Evolutionary conservation across 208 protist species (phyloP).

Genomic region (Trypanosoma brucei): DNA sequence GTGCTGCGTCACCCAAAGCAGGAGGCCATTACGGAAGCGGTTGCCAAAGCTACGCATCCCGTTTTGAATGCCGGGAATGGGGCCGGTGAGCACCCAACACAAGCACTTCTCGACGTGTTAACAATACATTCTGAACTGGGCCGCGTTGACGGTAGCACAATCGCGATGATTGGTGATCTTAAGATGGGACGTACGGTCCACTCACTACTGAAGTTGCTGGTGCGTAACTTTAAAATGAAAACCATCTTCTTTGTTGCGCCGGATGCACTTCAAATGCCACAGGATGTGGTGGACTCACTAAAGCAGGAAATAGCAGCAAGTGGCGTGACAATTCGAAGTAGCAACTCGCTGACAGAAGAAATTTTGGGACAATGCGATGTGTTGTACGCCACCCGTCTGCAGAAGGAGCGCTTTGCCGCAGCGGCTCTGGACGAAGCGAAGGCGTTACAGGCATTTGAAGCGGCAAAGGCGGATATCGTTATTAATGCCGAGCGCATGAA

Average conservation of each 20-base stretch:
- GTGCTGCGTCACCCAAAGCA: slow-evolving; percentile 94
- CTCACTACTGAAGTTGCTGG: slow-evolving; percentile 91
- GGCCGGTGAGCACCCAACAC: slow-evolving; percentile 96
- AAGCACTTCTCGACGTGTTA: slow-evolving; percentile 97
- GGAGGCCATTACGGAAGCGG: slow-evolving; percentile 71
- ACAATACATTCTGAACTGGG: slow-evolving; percentile 95
- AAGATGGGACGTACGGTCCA: slow-evolving; percentile 97
- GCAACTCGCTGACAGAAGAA: slow-evolving; percentile 26
- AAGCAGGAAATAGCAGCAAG: slow-evolving; percentile 31
- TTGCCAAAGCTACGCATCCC: slow-evolving; percentile 57
- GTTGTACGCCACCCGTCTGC: slow-evolving; percentile 95
- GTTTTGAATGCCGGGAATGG: slow-evolving; percentile 98
- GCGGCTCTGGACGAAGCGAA: slow-evolving; percentile 35
- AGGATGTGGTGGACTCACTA: slow-evolving; percentile 67
- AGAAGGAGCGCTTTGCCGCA: slow-evolving; percentile 95
- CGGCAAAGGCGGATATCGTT: slow-evolving; percentile 64
- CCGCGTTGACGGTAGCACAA: slow-evolving; percentile 81
- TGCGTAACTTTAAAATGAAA: slow-evolving; percentile 78
- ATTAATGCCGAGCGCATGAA: slow-evolving; percentile 70
- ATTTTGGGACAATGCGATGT: slow-evolving; percentile 92
- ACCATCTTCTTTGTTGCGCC: slow-evolving; percentile 90
- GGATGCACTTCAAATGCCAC: slow-evolving; percentile 84
- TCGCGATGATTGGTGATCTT: slow-evolving; percentile 96
- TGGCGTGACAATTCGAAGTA: slow-evolving; percentile 36
- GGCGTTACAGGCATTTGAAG: slow-evolving; percentile 80